Percentiles rank a stretch among this genome's conserved stretches.
phyloP scores from a whole-genome alignment of 164 flowering plant species.

The Cinnamomum micranthum region DNA sequence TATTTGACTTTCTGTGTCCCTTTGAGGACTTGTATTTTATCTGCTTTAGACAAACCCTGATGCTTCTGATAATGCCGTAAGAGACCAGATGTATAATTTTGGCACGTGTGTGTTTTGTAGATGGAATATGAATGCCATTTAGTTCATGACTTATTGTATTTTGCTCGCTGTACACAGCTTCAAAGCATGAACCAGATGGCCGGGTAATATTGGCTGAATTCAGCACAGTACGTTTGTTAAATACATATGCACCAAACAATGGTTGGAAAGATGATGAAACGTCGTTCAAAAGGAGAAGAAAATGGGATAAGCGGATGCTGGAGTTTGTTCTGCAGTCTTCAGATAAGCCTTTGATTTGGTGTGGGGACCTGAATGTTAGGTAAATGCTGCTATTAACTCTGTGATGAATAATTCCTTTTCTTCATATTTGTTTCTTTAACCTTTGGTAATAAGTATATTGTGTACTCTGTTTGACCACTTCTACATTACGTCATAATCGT shows the following conservation, averaged over 20 bases:
- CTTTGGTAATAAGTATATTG: background rate
- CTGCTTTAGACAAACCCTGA: background rate
- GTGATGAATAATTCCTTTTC: background rate
- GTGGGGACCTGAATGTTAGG: slow-evolving; percentile 99
- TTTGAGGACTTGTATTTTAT: background rate
- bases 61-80: background rate
- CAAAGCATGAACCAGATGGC: slow-evolving; percentile 93
- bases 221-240: slow-evolving; percentile 67
- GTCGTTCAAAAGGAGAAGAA: slow-evolving; percentile 87
- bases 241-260: slow-evolving; percentile 90
- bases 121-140: background rate
- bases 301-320: slow-evolving; percentile 89
- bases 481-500: background rate
- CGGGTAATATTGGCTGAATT: slow-evolving; percentile 93
- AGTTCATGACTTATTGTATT: background rate
- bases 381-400: slow-evolving; percentile 16
- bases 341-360: slow-evolving; percentile 94
- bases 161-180: slow-evolving; percentile 33
- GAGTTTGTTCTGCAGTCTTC: slow-evolving; percentile 66
- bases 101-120: background rate
- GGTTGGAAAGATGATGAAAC: slow-evolving; percentile 98
- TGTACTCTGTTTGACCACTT: background rate
- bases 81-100: background rate
- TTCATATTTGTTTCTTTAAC: background rate
- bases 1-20: background rate